Conservation (phyloP, 352 stramenopile species). For the Blastocystis sp. region DNA sequence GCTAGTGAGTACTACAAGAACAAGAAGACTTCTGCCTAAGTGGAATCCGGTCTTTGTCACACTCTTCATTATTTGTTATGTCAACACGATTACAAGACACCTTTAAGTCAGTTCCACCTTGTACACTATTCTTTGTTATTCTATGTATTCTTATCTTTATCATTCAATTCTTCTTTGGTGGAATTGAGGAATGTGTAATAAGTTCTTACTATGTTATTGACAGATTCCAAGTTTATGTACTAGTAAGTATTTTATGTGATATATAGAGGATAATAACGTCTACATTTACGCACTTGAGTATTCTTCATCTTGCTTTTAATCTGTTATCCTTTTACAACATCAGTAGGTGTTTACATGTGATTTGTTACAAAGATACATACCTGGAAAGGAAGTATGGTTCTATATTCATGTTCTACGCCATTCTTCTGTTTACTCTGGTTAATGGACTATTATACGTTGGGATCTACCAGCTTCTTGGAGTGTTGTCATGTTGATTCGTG, state of each 20-base stretch:
- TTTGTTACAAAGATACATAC: background rate
- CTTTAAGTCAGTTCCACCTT: conserved; percentile 15
- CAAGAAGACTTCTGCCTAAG: conserved; percentile 61
- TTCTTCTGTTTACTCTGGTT: conserved; percentile 36
- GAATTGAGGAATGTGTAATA: background rate
- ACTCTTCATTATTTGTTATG: conserved; percentile 47
- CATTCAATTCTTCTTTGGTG: conserved; percentile 37
- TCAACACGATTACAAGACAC: conserved; percentile 23
- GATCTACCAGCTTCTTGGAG: conserved; percentile 20
- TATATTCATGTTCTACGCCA: conserved; percentile 50
- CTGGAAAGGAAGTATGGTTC: conserved; percentile 42
- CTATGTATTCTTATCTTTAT: conserved; percentile 46
- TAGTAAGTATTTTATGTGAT: background rate
- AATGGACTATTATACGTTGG: conserved; percentile 36
- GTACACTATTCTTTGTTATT: conserved; percentile 29
- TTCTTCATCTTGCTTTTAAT: conserved; percentile 49
- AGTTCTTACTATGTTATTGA: conserved; percentile 38
- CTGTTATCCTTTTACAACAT: conserved; percentile 46
- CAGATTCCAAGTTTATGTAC: conserved; percentile 6
- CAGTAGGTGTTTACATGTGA: background rate
- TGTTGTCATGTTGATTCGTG: background rate
- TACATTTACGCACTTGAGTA: conserved; percentile 24
- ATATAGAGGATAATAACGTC: conserved; percentile 39
- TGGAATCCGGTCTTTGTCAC: background rate
- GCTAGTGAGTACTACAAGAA: conserved; percentile 50